Evolutionary conservation across 345 rosid species (phyloP).

Genomic region (Cardamine occulta): DNA sequence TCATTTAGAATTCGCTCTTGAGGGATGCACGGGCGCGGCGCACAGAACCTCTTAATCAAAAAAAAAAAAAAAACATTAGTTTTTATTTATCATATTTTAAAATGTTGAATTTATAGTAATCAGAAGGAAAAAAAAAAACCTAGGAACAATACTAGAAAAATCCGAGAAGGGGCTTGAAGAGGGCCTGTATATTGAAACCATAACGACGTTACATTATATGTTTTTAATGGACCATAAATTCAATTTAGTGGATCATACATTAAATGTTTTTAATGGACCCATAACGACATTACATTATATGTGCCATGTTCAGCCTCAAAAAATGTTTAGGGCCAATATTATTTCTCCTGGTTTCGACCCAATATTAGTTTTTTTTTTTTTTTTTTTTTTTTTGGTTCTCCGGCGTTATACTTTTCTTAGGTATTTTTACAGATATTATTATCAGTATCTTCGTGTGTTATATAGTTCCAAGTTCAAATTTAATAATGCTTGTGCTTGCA

Average conservation of each 20-base stretch:
- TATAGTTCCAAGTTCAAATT: neutral
- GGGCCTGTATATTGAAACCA: neutral
- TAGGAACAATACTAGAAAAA: neutral
- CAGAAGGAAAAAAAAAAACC: too few species aligned
- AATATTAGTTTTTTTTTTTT: neutral
- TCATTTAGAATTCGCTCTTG: too few species aligned
- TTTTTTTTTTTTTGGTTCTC: neutral
- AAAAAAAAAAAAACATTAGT: neutral
- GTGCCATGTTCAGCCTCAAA: conserved; percentile 1
- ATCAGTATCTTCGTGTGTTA: neutral
- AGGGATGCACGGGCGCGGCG: too few species aligned
- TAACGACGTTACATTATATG: neutral
- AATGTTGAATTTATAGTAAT: neutral
- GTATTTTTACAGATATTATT: neutral
- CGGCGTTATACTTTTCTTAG: neutral
- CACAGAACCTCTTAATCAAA: too few species aligned
- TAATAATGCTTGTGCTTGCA: neutral
- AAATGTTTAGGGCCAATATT: neutral
- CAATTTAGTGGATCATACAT: too few species aligned
- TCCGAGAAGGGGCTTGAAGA: neutral
- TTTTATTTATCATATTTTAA: too few species aligned
- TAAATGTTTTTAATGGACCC: neutral
- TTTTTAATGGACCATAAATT: too few species aligned
- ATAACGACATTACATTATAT: neutral
- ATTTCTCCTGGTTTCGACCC: neutral